Conservation (phyloP, 148 eudicot species). For the Salicornia ramosissima region DNA sequence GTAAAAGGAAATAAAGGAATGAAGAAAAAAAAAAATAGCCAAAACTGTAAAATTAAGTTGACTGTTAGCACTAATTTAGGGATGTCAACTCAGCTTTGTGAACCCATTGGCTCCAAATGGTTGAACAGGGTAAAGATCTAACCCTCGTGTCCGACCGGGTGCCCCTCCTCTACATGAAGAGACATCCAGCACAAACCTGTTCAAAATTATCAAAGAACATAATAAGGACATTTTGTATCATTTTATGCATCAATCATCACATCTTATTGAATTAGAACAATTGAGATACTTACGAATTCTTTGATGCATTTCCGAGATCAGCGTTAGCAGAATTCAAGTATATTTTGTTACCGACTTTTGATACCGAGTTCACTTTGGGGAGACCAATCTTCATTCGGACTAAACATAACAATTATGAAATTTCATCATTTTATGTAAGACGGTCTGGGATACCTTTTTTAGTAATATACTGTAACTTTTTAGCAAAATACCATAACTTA, state of each 20-base stretch:
- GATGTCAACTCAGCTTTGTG: constrained; percentile 22
- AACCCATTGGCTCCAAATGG: constrained; percentile 10
- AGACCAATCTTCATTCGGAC: constrained; percentile 34
- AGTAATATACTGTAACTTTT: too few species aligned
- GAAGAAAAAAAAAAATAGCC: neutral
- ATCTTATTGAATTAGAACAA: neutral
- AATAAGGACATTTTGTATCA: neutral
- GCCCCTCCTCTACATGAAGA: constrained; percentile 55
- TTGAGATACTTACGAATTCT: constrained; percentile 39
- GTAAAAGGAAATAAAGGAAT: neutral
- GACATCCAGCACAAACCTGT: constrained; percentile 47
- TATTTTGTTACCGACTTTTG: constrained; percentile 52
- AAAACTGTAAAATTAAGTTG: constrained; percentile 4
- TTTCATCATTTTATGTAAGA: constrained; percentile 15
- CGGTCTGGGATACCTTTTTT: too few species aligned
- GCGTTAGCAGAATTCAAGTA: constrained; percentile 34
- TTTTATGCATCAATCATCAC: neutral
- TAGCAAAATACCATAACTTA: too few species aligned
- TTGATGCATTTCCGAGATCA: constrained; percentile 31
- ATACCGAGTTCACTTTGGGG: constrained; percentile 47
- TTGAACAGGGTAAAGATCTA: constrained; percentile 26
- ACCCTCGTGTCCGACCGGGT: constrained; percentile 47
- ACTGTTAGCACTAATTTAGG: constrained; percentile 15
- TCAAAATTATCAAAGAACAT: neutral
- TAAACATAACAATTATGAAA: constrained; percentile 16